Conservation (phyloP, 1,284 basidiomycete genomes). For the Ganoderma boninense region DNA sequence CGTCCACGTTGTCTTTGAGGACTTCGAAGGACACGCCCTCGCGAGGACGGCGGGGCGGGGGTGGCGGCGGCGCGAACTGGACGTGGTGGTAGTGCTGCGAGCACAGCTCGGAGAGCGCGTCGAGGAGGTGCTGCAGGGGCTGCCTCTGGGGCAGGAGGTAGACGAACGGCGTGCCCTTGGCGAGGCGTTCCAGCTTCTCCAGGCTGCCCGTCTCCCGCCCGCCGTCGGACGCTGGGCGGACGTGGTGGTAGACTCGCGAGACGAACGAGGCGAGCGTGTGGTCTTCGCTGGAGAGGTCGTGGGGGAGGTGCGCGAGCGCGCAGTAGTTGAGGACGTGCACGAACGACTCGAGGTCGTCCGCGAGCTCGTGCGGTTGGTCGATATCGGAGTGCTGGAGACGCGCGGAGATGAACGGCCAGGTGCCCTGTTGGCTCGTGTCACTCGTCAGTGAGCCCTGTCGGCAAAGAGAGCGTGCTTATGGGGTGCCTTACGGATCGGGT, state of each 20-base stretch:
- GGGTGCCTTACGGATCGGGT: neutral
- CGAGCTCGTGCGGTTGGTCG: constrained; percentile 3
- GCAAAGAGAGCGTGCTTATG: neutral
- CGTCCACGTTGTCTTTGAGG: neutral
- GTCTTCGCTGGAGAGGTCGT: neutral
- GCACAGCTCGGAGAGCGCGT: too few species aligned
- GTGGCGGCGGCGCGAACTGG: neutral
- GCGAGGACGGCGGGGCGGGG: neutral
- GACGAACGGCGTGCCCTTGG: too few species aligned
- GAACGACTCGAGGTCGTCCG: constrained; percentile 23
- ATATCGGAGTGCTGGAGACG: neutral
- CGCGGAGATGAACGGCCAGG: constrained; percentile 24
- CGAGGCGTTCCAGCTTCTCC: too few species aligned
- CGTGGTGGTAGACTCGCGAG: neutral
- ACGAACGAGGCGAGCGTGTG: neutral
- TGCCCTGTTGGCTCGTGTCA: neutral
- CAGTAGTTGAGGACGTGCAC: constrained; percentile 16
- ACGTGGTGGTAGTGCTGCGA: neutral
- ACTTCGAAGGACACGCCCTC: neutral
- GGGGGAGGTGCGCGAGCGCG: constrained; percentile 9
- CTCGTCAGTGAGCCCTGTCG: neutral
- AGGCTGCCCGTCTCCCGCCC: neutral
- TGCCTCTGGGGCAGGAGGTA: too few species aligned
- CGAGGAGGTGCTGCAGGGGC: too few species aligned
- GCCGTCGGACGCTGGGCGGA: too few species aligned